Evolutionary conservation across 768 basidiomycete genomes (phyloP), one percentile per base, ranked within the genome.

Genomic region (Pulveroboletus sp.): DNA sequence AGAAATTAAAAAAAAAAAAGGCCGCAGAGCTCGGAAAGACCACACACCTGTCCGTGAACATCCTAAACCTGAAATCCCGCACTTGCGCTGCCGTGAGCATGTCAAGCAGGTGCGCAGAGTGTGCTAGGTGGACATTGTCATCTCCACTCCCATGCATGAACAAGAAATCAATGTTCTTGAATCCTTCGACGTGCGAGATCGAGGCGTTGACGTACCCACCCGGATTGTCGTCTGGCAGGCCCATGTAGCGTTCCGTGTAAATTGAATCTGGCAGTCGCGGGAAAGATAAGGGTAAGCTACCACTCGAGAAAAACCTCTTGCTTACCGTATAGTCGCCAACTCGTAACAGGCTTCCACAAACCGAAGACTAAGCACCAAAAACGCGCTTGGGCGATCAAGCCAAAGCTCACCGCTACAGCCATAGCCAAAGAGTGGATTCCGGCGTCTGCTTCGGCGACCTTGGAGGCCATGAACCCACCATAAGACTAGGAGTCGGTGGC

Each of bases 201-300:
- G 90, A 89, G 15, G 89, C 87, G 42, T 86, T 91, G 57, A 86
- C 70, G 72, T 99, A 99, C n/a, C 96, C 96, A 0, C 73, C 82
- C 0, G 79, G 79, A 66, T 98, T 97, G 9, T 79, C 70, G 14
- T 74, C 65, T 0, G 93, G 93, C 24, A 89, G 76, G 57, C 83
- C 82, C 93, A 98, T 93, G 75, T 97, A 98, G 15, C 96, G 84
- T 59, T 99, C 96, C 2, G 96, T 99, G 67, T 98, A 98, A 56
- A 98, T 86, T 0, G 93, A 87, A 71, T 98, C 93, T 89, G 57
- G 21, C 12, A 35, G 40, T 15, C 48, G 30, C 17, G n/a, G 28
- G 21, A 2, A 21, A 21, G 21, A 21, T 21, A 3, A 21, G 21
- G 17, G 33, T 57, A 26, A 54, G 46, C 18, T 7, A 44, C 33